Evolutionary conservation across 441 rosid genomes (phyloP).

Genomic region (Lepidium campestre): DNA sequence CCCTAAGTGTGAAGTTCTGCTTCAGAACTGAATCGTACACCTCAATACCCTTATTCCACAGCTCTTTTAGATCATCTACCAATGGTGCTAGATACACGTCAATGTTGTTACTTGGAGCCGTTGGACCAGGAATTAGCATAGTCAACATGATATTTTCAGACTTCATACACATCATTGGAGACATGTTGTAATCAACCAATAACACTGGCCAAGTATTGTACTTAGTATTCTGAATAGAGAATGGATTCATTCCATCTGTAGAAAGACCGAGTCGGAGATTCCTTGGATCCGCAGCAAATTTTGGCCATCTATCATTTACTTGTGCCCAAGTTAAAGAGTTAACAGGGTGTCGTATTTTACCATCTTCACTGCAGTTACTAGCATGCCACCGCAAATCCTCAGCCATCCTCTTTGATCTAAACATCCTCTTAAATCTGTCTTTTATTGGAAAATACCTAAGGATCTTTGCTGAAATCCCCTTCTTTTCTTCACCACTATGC

Average conservation of each 20-base stretch:
- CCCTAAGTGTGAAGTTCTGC: not conserved
- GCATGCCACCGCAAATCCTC: not conserved
- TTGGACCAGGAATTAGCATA: not conserved
- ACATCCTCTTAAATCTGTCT: not conserved
- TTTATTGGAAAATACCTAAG: not conserved
- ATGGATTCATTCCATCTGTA: not conserved
- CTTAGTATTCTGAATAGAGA: not conserved
- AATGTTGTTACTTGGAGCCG: not conserved
- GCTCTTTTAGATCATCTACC: not conserved
- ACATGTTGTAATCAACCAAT: not conserved
- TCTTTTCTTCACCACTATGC: not conserved
- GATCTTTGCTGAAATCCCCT: not conserved
- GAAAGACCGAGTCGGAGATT: not conserved
- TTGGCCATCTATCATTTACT: not conserved
- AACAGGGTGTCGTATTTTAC: not conserved
- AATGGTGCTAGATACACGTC: not conserved
- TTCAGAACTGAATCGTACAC: not conserved
- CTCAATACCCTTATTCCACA: not conserved
- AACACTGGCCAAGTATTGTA: no score
- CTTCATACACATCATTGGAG: not conserved
- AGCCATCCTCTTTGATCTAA: not conserved
- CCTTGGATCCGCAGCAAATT: not conserved
- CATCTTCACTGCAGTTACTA: not conserved
- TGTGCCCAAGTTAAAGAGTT: not conserved
- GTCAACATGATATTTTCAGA: no score